A percentile compares a stretch with the other conserved stretches of the same genome.
Evolutionary conservation across 495 filamentous ascomycete species (phyloP).

Genomic region (Lepraria neglecta): DNA sequence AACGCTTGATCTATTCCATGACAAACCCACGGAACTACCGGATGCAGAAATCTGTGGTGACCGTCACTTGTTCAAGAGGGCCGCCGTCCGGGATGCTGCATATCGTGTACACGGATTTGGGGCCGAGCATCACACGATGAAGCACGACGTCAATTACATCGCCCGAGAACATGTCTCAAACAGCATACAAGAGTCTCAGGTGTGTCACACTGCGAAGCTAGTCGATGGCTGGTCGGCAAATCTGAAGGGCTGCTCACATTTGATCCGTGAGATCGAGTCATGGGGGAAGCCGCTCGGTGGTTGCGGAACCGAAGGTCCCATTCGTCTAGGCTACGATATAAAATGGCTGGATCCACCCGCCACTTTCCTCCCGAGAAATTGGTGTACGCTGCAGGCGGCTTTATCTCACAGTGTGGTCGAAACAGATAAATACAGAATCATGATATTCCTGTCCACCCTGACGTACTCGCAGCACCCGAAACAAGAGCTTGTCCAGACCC

Average conservation of each 20-base stretch:
- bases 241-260: background rate
- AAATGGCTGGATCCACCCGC: background rate
- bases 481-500: constrained; percentile 30
- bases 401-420: constrained; percentile 18
- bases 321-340: background rate
- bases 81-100: constrained; percentile 14
- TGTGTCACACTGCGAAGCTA: constrained; percentile 13
- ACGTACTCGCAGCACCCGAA: constrained; percentile 28
- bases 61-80: constrained; percentile 35
- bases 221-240: background rate
- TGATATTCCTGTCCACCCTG: constrained; percentile 39
- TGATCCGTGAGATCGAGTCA: background rate
- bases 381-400: constrained; percentile 29
- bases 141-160: background rate
- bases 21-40: constrained; percentile 1
- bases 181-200: constrained; percentile 19
- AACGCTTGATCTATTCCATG: constrained; percentile 28
- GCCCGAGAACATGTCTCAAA: constrained; percentile 11
- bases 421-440: constrained; percentile 33
- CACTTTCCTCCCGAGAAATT: background rate
- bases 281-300: background rate
- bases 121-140: background rate
- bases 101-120: background rate
- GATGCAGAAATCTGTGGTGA: constrained; percentile 19
- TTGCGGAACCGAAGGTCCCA: background rate